Evolutionary conservation across 2,329 filamentous ascomycete species (phyloP).

Genomic region (Apiospora sp.): DNA sequence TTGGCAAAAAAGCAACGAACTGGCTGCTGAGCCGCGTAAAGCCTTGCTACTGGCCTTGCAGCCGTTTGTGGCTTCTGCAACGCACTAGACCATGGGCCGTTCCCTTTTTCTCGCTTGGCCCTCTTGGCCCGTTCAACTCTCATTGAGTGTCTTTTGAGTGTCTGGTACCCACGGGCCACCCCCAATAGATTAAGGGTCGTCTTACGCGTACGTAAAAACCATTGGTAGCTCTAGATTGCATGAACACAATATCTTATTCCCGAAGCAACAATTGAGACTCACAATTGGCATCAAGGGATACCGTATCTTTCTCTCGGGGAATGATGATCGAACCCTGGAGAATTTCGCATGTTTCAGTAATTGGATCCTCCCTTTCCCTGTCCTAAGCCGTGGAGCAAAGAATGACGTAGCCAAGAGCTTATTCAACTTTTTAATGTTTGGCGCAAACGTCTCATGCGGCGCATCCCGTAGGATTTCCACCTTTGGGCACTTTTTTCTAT

Average conservation of each 20-base stretch:
- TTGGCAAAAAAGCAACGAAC: neutral
- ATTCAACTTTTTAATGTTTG: neutral
- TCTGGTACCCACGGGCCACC: neutral
- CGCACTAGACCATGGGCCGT: neutral
- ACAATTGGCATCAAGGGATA: neutral
- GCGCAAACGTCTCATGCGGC: neutral
- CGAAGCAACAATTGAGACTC: neutral
- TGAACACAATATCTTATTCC: neutral
- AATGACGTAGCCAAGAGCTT: conserved; percentile 5
- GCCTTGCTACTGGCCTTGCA: neutral
- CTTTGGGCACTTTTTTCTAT: neutral
- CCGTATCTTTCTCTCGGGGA: neutral
- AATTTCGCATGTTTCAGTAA: neutral
- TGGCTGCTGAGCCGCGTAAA: conserved; percentile 6
- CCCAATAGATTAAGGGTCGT: conserved; percentile 17
- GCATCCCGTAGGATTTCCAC: neutral
- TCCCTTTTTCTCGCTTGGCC: neutral
- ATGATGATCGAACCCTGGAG: neutral
- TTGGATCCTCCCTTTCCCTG: neutral
- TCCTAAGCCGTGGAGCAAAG: neutral
- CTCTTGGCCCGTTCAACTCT: neutral
- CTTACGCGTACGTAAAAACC: neutral
- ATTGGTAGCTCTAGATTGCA: neutral
- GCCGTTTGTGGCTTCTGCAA: neutral
- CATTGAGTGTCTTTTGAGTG: neutral